Percentiles rank a stretch among this genome's conserved stretches.
phyloP scores from a whole-genome alignment of 2,329 filamentous ascomycete genomes.

The Epichloe coenophiala region DNA sequence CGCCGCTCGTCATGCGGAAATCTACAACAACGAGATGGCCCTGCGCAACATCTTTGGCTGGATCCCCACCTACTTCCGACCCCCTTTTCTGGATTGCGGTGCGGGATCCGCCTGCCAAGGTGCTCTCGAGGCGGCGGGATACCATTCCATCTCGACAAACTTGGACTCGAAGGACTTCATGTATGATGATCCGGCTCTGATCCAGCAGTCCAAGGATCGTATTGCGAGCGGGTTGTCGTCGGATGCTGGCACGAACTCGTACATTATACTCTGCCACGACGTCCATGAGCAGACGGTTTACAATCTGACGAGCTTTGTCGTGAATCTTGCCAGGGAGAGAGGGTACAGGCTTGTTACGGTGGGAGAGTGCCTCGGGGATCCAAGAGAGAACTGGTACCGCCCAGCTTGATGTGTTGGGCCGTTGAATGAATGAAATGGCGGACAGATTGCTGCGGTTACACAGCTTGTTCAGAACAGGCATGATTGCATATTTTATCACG shows the following conservation, averaged over 20 bases:
- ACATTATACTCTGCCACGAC: slow-evolving; percentile 41
- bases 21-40: slow-evolving; percentile 31
- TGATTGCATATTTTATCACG: no score
- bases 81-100: slow-evolving; percentile 31
- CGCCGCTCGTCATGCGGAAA: slow-evolving; percentile 23
- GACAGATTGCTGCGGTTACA: no score
- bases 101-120: slow-evolving; percentile 24
- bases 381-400: slow-evolving; percentile 39
- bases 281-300: slow-evolving; percentile 33
- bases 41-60: slow-evolving; percentile 28
- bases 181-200: slow-evolving; percentile 34
- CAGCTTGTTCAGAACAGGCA: no score
- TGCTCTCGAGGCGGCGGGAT: slow-evolving; percentile 29
- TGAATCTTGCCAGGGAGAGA: neutral
- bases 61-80: slow-evolving; percentile 29
- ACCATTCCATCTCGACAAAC: slow-evolving; percentile 43
- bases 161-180: slow-evolving; percentile 49
- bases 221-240: slow-evolving; percentile 24
- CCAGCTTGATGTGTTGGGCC: slow-evolving; percentile 1
- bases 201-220: slow-evolving; percentile 29
- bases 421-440: neutral
- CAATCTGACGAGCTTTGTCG: slow-evolving; percentile 16
- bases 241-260: slow-evolving; percentile 17
- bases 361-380: slow-evolving; percentile 43
- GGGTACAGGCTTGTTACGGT: slow-evolving; percentile 34